Evolutionary conservation across 176 grass and related monocot species (phyloP), one percentile per base, ranked within the genome.

Genomic region (Poa pratensis): DNA sequence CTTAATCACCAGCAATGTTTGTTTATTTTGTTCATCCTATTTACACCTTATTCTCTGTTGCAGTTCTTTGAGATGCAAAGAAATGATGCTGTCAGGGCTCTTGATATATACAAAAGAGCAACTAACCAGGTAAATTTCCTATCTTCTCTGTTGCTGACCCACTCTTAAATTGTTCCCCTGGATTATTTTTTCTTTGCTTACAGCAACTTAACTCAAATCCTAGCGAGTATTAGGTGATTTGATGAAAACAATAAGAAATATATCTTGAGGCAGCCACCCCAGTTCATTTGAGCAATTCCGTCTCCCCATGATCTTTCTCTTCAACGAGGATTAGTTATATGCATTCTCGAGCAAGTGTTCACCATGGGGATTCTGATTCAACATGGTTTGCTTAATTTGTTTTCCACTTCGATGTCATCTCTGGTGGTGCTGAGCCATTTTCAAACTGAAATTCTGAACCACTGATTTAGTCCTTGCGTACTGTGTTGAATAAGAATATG

Each of bases 31-130:
- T 24, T 68, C 34, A 57, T 76, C 65, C 68, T 84, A 51, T 15
- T 75, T 83, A 92, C 43, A 54, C 19, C 46, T 46, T 86, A 85
- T 85, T 70, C 42, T 26, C 80, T 87, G 78, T 76, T 6, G 27
- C 90, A 99, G 97, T 99, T 99, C 86, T 99, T 99, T 86, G 97
- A 99, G 68, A 96, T 99, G 97, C 92, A 94, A 90, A 88, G 97
- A 35, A 95, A 84, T 83, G 94, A 99, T 77, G 97, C 97, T 68
- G 17, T 99, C 76, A 92, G 94, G 84, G 97, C 97, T 73, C 94
- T 99, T 64, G 97, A 99, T 81, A 83, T 99, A 89, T 99, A 99
- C 80, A 94, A 88, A 91, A 92, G 94, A 90, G 90, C 94, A 87
- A 94, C 89, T 87, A 89, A 92, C 43, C 97, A 99, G 97, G 97